phyloP scores from a whole-genome alignment of 2,329 filamentous ascomycete genomes.

The Clonostachys chloroleuca region DNA sequence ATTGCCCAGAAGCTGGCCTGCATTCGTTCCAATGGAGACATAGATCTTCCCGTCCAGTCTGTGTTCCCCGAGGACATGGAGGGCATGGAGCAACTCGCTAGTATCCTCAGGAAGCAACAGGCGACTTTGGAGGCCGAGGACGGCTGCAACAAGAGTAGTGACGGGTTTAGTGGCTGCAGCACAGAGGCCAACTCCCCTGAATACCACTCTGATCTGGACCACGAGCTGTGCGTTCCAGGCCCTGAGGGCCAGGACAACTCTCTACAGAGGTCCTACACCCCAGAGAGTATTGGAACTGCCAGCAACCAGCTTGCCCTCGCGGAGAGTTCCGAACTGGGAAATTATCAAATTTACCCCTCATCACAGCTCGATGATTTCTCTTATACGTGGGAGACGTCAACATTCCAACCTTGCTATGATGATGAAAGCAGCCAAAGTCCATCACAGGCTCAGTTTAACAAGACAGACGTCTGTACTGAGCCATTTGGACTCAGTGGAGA shows the following conservation, averaged over 20 bases:
- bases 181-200: conserved; percentile 45
- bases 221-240: conserved; percentile 45
- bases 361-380: too few species aligned
- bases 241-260: conserved; percentile 25
- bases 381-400: too few species aligned
- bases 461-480: too few species aligned
- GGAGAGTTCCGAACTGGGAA: too few species aligned
- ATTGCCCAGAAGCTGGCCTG: conserved; percentile 61
- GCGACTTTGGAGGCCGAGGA: conserved; percentile 34
- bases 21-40: conserved; percentile 57
- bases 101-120: conserved; percentile 45
- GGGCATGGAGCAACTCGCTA: conserved; percentile 50
- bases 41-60: conserved; percentile 51
- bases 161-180: conserved; percentile 21
- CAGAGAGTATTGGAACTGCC: too few species aligned
- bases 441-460: too few species aligned
- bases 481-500: too few species aligned
- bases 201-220: conserved; percentile 49
- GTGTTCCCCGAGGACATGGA: conserved; percentile 59
- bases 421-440: too few species aligned
- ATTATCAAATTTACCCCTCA: too few species aligned
- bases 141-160: conserved; percentile 21
- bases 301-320: too few species aligned
- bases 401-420: too few species aligned
- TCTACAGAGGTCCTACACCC: too few species aligned